Percentiles rank a stretch among this genome's conserved stretches.
phyloP scores from a whole-genome alignment of 345 rosid genomes.

The Eutrema japonicum region DNA sequence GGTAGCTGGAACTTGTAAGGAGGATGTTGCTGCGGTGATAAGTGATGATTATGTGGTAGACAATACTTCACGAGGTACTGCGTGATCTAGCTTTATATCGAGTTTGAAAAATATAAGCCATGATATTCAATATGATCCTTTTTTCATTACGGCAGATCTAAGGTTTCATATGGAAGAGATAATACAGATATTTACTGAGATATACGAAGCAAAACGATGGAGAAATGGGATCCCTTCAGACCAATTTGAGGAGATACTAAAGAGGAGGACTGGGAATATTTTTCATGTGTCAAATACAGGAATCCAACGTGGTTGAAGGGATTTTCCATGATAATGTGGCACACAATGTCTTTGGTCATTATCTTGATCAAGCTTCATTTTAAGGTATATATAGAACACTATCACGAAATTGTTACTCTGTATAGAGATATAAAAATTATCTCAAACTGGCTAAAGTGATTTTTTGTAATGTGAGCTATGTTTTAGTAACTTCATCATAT shows the following conservation, averaged over 20 bases:
- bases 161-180: slow-evolving; percentile 74
- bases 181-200: slow-evolving; percentile 77
- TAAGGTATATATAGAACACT: slow-evolving; percentile 32
- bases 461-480: background rate
- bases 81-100: background rate
- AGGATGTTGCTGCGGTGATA: slow-evolving; percentile 60
- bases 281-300: slow-evolving; percentile 57
- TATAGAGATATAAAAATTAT: background rate
- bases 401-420: background rate
- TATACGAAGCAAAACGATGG: slow-evolving; percentile 74
- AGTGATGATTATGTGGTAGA: slow-evolving; percentile 66
- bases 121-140: slow-evolving; percentile 2
- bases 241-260: slow-evolving; percentile 70
- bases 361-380: slow-evolving; percentile 37
- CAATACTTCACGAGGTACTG: slow-evolving; percentile 65
- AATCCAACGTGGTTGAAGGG: slow-evolving; percentile 33
- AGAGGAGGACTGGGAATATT: slow-evolving; percentile 58
- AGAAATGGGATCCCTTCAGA: slow-evolving; percentile 60
- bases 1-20: slow-evolving; percentile 68
- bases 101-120: background rate
- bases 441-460: background rate
- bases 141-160: slow-evolving; percentile 53
- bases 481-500: background rate
- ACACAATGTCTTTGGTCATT: slow-evolving; percentile 29
- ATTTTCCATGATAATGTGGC: slow-evolving; percentile 17